Evolutionary conservation across 306 rosid genomes (phyloP), one percentile per base, ranked within the genome.

Genomic region (Biancaea sappan): DNA sequence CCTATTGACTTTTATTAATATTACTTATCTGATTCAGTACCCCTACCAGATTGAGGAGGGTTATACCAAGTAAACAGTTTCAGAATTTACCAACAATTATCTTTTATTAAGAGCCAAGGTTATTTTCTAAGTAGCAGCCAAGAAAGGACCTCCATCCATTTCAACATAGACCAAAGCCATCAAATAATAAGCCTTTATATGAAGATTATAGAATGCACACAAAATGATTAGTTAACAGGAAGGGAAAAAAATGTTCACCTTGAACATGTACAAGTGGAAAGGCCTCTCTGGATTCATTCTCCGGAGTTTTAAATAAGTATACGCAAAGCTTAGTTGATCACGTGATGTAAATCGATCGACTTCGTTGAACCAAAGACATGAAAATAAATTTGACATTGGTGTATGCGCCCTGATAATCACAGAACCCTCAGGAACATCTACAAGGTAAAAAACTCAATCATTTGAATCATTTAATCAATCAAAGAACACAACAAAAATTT

Each of bases 381-480:
- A 89, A 86, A 93, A 93, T 54, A 93, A 83, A 83, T 93, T 93
- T 51, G 98, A 91, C 89, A 89, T 82, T 26, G 98, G 96, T 24
- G 98, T 89, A 80, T 93, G 98, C 15, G 98, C 97, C 74, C 98
- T 91, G 75, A 93, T 82, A 50, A 93, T 93, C 15, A 93, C 89
- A 74, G 98, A 93, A 82, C 97, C 98, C 82, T 93, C 98, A 3
- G 98, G 98, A 86, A 93, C 98, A 88, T 85, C 98, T 93, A 88
- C 83, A 69, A 40, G 4, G 51, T 28, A 40, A 64, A 74, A 74
- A 69, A 69, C 57, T 59, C 66, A 78, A 81, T 25, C 66, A 29
- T 48, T 61, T 26, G 47, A 54, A 58, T 83, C 40, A 25, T 13
- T 58, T 19, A 8, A 76, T 38, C 44, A 69, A 73, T 61, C 32